A percentile compares a stretch with the other conserved stretches of the same genome.
phyloP scores from a whole-genome alignment of 345 rosid genomes.

The Syzygium aromaticum region DNA sequence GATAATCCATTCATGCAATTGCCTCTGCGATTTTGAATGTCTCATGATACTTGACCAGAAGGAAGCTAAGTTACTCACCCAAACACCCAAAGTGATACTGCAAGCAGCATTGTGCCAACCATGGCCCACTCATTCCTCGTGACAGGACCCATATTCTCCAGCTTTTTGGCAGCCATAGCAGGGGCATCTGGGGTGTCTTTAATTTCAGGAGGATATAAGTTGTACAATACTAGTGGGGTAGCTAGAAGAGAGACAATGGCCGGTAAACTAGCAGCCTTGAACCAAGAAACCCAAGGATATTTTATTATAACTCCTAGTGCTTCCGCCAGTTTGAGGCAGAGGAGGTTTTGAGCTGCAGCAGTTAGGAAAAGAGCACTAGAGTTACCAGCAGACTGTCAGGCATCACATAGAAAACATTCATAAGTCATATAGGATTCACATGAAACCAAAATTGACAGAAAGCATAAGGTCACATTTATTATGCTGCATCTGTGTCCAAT shows the following conservation, averaged over 20 bases:
- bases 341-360: conserved; percentile 92
- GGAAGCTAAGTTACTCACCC: conserved; percentile 31
- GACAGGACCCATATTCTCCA: conserved; percentile 77
- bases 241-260: conserved; percentile 63
- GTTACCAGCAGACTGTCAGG: conserved; percentile 63
- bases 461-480: neutral
- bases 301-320: conserved; percentile 77
- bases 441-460: neutral
- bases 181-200: conserved; percentile 98
- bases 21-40: neutral
- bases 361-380: conserved; percentile 97
- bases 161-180: conserved; percentile 72
- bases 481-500: neutral
- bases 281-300: conserved; percentile 95
- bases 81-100: conserved; percentile 83
- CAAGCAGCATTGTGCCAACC: conserved; percentile 91
- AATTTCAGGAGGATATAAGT: conserved; percentile 89
- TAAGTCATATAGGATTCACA: conserved; percentile 1
- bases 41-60: neutral
- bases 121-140: conserved; percentile 81
- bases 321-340: conserved; percentile 90
- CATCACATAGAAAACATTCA: conserved; percentile 15
- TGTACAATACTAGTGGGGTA: conserved; percentile 73
- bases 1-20: neutral
- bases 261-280: conserved; percentile 88